These are phyloP conservation scores for Moesziomyces sp. DNA, from an alignment of 1,284 basidiomycete genomes.

Conservation along the genomic window DNA sequence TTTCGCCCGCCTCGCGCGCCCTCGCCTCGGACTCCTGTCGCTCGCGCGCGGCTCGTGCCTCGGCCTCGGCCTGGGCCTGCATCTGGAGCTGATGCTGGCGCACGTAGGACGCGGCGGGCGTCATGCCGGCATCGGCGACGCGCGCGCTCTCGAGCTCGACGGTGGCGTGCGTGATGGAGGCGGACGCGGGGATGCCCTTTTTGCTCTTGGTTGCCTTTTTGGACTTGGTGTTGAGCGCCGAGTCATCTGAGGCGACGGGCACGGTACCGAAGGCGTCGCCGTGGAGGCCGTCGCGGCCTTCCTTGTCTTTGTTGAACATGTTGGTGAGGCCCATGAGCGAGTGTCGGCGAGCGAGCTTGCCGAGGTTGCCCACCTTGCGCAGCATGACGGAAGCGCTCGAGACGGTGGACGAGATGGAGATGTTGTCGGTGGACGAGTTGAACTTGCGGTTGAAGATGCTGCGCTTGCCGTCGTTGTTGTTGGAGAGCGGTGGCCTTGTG, in stretches of 20 bases:
- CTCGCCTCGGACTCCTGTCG: constrained; percentile 74
- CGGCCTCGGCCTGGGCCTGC: constrained; percentile 69
- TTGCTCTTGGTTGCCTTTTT: constrained; percentile 68
- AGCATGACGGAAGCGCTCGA: constrained; percentile 97
- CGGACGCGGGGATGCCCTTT: constrained; percentile 77
- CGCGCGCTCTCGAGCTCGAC: constrained; percentile 80
- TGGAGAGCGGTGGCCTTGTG: constrained; percentile 54
- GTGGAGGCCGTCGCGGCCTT: constrained; percentile 70
- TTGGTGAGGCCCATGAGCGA: constrained; percentile 92
- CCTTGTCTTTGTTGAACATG: constrained; percentile 75
- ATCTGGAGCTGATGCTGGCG: constrained; percentile 82
- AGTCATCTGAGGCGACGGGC: constrained; percentile 69
- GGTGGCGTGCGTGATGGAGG: constrained; percentile 83
- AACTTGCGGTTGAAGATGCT: constrained; percentile 87
- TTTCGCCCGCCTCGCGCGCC: constrained; percentile 65
- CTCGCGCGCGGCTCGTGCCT: constrained; percentile 68
- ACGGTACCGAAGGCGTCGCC: constrained; percentile 73
- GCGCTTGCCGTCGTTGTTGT: constrained; percentile 63
- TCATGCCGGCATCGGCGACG: constrained; percentile 79
- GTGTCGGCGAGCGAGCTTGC: constrained; percentile 88
- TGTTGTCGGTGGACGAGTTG: constrained; percentile 96
- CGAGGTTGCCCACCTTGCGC: constrained; percentile 91
- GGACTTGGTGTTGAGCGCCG: constrained; percentile 37
- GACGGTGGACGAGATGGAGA: constrained; percentile 95
- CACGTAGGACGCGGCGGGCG: constrained; percentile 90